These are phyloP conservation scores for Rubus parviflorus DNA, from an alignment of 306 rosid genomes.

Conservation along the genomic window DNA sequence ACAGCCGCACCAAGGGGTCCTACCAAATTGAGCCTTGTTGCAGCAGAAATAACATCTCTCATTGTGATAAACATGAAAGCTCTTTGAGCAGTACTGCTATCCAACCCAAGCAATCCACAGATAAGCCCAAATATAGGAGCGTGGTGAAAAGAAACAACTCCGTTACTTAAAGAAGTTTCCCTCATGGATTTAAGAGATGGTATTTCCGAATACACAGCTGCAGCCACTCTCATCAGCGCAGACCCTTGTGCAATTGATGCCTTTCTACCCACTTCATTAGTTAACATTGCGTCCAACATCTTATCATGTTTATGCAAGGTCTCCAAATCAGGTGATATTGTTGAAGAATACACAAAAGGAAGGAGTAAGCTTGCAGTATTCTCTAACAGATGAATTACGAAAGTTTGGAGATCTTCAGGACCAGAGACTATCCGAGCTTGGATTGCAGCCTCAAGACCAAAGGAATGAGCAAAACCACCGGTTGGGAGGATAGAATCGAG, in stretches of 20 bases:
- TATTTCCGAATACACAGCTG: slow-evolving; percentile 56
- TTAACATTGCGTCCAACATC: slow-evolving; percentile 63
- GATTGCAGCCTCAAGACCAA: slow-evolving; percentile 83
- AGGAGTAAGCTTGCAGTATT: slow-evolving; percentile 85
- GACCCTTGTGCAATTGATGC: slow-evolving; percentile 81
- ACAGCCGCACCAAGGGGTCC: slow-evolving; percentile 84
- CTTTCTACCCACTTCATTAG: slow-evolving; percentile 78
- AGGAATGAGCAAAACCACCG: slow-evolving; percentile 90
- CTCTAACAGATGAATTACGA: slow-evolving; percentile 60
- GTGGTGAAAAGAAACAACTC: slow-evolving; percentile 62
- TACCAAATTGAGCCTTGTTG: slow-evolving; percentile 79
- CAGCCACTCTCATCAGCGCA: slow-evolving; percentile 82
- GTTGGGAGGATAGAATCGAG: slow-evolving; percentile 85
- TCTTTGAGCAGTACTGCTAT: slow-evolving; percentile 55
- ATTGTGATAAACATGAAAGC: slow-evolving; percentile 78
- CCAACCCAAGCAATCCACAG: slow-evolving; percentile 71
- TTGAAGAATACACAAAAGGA: slow-evolving; percentile 72
- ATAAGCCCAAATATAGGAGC: slow-evolving; percentile 78
- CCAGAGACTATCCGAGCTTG: slow-evolving; percentile 59
- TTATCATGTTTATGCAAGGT: slow-evolving; percentile 63
- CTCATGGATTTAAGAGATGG: slow-evolving; percentile 72
- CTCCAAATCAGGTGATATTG: slow-evolving; percentile 51
- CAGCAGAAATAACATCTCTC: slow-evolving; percentile 85
- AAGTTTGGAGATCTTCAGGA: slow-evolving; percentile 61
- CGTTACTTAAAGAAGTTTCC: slow-evolving; percentile 40